phyloP scores from a whole-genome alignment of 495 filamentous ascomycete species.

The Neurospora sp. region DNA sequence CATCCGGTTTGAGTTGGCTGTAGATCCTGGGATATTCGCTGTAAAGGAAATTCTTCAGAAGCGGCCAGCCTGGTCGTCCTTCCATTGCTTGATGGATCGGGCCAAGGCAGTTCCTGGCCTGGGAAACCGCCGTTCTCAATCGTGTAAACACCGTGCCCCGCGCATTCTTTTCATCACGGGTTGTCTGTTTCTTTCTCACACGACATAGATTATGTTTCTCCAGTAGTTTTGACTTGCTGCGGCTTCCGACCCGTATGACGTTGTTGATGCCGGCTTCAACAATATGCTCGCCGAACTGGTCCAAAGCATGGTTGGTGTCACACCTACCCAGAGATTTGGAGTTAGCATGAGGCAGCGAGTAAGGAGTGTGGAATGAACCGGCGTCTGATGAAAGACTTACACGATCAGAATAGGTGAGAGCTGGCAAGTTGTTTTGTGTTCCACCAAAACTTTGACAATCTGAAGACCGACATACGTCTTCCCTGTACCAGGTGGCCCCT shows the following conservation, averaged over 20 bases:
- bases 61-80: neutral
- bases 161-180: slow-evolving; percentile 15
- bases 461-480: slow-evolving; percentile 56
- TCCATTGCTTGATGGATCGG: neutral
- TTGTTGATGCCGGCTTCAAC: slow-evolving; percentile 43
- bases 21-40: neutral
- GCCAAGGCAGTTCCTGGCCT: neutral
- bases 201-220: slow-evolving; percentile 36
- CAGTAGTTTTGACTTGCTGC: slow-evolving; percentile 50
- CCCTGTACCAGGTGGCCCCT: slow-evolving; percentile 77
- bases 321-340: slow-evolving; percentile 13
- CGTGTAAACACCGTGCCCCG: fast-evolving
- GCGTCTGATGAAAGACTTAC: no score
- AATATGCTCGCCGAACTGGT: slow-evolving; percentile 61
- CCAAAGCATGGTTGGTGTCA: slow-evolving; percentile 67
- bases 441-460: slow-evolving; percentile 49
- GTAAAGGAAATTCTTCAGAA: neutral
- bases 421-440: slow-evolving; percentile 35
- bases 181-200: slow-evolving; percentile 19
- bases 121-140: neutral
- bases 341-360: no score
- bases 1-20: neutral
- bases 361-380: no score
- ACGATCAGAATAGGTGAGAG: slow-evolving; percentile 56
- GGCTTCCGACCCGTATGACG: slow-evolving; percentile 60